Evolutionary conservation across 495 filamentous ascomycete genomes (phyloP).

Genomic region (Annulohypoxylon bovei): DNA sequence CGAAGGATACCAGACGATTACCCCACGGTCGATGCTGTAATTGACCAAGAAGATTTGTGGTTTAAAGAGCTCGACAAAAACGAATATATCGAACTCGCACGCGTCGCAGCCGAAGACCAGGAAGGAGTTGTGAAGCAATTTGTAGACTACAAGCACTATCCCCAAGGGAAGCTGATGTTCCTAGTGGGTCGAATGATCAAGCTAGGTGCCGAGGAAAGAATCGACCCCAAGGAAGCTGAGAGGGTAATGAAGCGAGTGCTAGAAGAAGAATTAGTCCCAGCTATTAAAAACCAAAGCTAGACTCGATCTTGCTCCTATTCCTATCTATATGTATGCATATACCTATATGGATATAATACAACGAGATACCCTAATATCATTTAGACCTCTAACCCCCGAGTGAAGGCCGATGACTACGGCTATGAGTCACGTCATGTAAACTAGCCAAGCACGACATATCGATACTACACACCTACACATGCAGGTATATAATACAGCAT

Average conservation of each 20-base stretch:
- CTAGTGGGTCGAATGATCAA: conserved; percentile 94
- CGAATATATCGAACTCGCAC: conserved; percentile 68
- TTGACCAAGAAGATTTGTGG: conserved; percentile 73
- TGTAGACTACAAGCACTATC: conserved; percentile 67
- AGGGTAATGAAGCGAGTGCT: conserved; percentile 68
- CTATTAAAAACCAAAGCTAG: conserved; percentile 16
- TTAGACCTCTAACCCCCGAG: neutral
- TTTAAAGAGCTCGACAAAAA: conserved; percentile 68
- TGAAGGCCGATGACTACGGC: conserved; percentile 4
- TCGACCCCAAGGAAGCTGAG: conserved; percentile 80
- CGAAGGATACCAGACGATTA: conserved; percentile 53
- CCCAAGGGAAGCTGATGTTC: conserved; percentile 79
- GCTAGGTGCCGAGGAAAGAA: conserved; percentile 74
- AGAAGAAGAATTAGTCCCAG: conserved; percentile 43
- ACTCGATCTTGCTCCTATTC: neutral
- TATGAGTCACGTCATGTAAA: conserved; percentile 39
- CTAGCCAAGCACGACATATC: conserved; percentile 31
- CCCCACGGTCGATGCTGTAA: conserved; percentile 65
- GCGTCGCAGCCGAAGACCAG: conserved; percentile 57
- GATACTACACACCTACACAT: conserved; percentile 2
- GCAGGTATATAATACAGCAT: neutral
- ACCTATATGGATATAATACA: neutral
- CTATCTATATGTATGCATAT: conserved; percentile 9
- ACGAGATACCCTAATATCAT: conserved; percentile 19
- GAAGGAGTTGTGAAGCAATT: conserved; percentile 76